Evolutionary conservation across 106 monocot species (phyloP), one percentile per base, ranked within the genome.

Genomic region (Apostasia ramifera): DNA sequence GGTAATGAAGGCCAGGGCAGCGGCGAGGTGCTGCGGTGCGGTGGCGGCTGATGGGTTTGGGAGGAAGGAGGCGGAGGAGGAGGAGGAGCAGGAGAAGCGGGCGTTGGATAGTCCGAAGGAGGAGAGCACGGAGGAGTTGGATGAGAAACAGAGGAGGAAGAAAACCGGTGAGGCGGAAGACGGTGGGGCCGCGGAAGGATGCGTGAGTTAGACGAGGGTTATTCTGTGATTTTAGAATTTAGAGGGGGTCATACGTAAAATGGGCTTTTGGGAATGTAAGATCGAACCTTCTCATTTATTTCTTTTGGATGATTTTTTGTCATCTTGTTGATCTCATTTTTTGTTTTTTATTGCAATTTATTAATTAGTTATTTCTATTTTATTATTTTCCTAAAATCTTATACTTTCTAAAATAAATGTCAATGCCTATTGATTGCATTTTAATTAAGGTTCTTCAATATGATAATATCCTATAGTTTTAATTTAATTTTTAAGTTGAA

Each of bases 31-130:
- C 47, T 4, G 47, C 9, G 56, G 64, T 1, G 47, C 40, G 0
- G 46, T 10, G 1, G 47, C 41, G 12, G 70, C 54, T 69, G 61
- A 44, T 44, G 53, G 4, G 54, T 14, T 1, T 55, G 40, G 46
- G 47, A 63, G 57, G 38, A 77, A 70, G 13, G 75, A 59, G 39
- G 62, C 65, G 39, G 81, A 61, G 4, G 82, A 82, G 47, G 86
- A 76, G 47, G 80, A 80, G 64, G 84, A 85, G 79, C 81, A 86
- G 53, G 90, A 87, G 84, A 87, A 91, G 79, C 74, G 91, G 62
- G 86, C 90, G 42, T 59, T 86, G 65, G 90, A 86, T 60, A 83
- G 81, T 41, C 90, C 90, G 3, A 84, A 81, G 68, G 77, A 78
- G 15, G 77, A 46, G 9, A 66, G 47, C 13, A 66, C 45, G 7